Percentiles rank a stretch among this genome's conserved stretches.
Evolutionary conservation across 202 grass and related monocot species (phyloP).

Genomic region (Panicum hallii): DNA sequence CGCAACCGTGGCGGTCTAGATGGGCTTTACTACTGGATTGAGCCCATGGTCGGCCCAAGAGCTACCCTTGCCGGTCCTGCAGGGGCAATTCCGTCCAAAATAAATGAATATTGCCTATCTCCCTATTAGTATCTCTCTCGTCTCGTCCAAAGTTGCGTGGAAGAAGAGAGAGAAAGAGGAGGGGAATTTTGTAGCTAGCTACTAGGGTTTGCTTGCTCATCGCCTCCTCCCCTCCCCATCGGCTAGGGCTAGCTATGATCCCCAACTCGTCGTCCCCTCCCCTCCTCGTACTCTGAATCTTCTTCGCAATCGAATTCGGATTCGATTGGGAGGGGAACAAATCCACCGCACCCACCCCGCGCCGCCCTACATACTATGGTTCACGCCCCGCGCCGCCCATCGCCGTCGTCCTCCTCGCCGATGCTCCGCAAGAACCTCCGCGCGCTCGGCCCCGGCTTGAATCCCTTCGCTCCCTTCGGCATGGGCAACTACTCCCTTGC

Average conservation of each 20-base stretch:
- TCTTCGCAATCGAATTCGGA: neutral
- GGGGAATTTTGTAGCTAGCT: neutral
- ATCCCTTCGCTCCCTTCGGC: constrained; percentile 85
- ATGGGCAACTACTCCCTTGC: constrained; percentile 85
- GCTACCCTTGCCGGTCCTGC: neutral
- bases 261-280: constrained; percentile 32
- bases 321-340: neutral
- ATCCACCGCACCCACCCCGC: too few relatives aligned
- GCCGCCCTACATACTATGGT: constrained; percentile 52
- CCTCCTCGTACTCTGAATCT: constrained; percentile 22
- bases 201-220: constrained; percentile 14
- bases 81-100: neutral
- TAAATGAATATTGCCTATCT: too few relatives aligned
- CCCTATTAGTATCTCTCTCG: neutral
- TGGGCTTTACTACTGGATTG: neutral
- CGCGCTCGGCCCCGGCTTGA: constrained; percentile 82
- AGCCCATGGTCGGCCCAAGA: constrained; percentile 8
- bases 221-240: neutral
- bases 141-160: too few relatives aligned
- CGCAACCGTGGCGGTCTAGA: neutral
- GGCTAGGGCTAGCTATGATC: constrained; percentile 39
- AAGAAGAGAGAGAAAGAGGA: neutral
- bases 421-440: constrained; percentile 70
- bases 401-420: constrained; percentile 41
- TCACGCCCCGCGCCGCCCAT: constrained; percentile 19